Evolutionary conservation across 1,139 yeast species (phyloP).

Genomic region (Magnusiomyces paraingens): DNA sequence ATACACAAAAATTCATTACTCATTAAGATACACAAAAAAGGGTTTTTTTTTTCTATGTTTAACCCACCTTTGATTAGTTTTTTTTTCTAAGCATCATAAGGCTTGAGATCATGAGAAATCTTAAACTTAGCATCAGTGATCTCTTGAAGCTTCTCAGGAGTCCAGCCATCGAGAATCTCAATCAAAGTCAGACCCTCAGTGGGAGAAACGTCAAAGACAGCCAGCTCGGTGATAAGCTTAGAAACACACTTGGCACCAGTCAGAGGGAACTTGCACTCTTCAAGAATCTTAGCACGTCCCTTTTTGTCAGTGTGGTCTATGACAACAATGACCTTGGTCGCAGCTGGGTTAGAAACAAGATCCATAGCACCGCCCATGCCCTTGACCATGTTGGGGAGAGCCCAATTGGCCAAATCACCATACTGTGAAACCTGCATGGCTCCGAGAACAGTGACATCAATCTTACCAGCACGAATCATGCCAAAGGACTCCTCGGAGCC

Average conservation of each 20-base stretch:
- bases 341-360: constrained; percentile 42
- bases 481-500: constrained; percentile 48
- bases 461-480: constrained; percentile 45
- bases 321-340: constrained; percentile 44
- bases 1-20: background rate
- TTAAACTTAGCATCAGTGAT: constrained; percentile 41
- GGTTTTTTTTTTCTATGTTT: background rate
- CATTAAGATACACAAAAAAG: background rate
- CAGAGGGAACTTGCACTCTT: constrained; percentile 41
- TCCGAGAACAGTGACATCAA: constrained; percentile 43
- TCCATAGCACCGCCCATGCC: constrained; percentile 59
- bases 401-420: constrained; percentile 51
- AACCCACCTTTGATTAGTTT: background rate
- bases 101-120: constrained; percentile 31
- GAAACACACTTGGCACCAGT: constrained; percentile 44
- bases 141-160: constrained; percentile 38
- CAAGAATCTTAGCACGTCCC: constrained; percentile 43
- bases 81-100: constrained; percentile 11
- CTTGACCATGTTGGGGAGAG: constrained; percentile 44
- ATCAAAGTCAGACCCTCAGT: constrained; percentile 37
- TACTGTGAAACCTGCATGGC: constrained; percentile 44
- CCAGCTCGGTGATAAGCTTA: constrained; percentile 44
- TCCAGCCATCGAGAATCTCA: constrained; percentile 38
- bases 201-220: constrained; percentile 43
- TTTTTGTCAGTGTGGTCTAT: constrained; percentile 46